Evolutionary conservation across 768 basidiomycete species (phyloP).

Genomic region (Macrolepiota dolichaula): DNA sequence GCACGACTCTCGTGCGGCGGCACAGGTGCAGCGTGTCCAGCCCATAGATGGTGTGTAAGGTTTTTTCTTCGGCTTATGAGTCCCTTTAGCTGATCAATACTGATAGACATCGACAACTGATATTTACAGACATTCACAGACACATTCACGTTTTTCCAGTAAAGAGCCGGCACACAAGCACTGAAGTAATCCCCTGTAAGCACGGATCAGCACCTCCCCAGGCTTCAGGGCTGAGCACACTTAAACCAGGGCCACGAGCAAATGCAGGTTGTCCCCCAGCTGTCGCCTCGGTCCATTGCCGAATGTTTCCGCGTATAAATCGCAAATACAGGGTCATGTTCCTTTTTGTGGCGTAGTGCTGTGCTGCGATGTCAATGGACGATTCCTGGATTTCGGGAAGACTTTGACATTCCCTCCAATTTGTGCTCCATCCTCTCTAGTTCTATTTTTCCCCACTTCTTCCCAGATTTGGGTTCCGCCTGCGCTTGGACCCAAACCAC

Average conservation of each 20-base stretch:
- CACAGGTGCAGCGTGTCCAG: neutral
- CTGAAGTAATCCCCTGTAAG: neutral
- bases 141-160: no score
- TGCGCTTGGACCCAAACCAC: neutral
- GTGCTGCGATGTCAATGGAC: constrained; percentile 1
- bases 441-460: neutral
- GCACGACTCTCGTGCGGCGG: neutral
- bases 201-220: constrained; percentile 3
- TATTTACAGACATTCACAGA: neutral
- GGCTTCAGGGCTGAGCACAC: neutral
- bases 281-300: neutral
- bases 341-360: neutral
- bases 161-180: no score
- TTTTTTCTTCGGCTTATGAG: neutral
- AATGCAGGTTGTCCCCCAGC: neutral
- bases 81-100: neutral
- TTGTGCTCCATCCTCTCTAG: neutral
- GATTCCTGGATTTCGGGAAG: neutral
- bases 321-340: neutral
- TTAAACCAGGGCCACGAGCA: neutral
- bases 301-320: neutral
- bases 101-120: neutral
- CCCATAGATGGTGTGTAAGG: neutral
- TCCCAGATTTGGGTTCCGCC: neutral
- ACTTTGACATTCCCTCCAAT: neutral